Evolutionary conservation across 1,284 basidiomycete species (phyloP).

Genomic region (Ceratobasidium sp.): DNA sequence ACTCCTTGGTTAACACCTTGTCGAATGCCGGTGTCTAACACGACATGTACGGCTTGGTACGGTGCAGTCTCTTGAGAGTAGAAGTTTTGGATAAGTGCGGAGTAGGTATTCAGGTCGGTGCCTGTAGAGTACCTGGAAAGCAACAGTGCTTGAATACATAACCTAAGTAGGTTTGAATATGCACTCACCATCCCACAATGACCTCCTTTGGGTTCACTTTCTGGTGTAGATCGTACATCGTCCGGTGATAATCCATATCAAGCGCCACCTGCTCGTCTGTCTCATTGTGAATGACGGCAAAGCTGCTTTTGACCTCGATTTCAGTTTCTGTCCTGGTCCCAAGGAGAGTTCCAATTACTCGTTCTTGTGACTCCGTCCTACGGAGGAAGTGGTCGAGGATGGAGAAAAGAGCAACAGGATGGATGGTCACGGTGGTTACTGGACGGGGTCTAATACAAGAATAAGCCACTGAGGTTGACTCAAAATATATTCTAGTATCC

Average conservation of each 20-base stretch:
- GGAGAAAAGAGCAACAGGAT: conserved; percentile 93
- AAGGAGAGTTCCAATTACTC: conserved; percentile 96
- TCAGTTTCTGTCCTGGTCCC: conserved; percentile 82
- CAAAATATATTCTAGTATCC: conserved; percentile 1
- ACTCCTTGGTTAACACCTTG: conserved; percentile 80
- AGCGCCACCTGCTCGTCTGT: conserved; percentile 92
- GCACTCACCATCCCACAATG: conserved; percentile 86
- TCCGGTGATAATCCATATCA: conserved; percentile 95
- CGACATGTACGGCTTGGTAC: conserved; percentile 91
- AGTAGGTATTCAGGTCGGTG: conserved; percentile 92
- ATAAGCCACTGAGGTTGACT: neutral
- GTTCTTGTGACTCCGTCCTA: conserved; percentile 80
- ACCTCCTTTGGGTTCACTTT: conserved; percentile 86
- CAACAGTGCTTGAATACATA: neutral
- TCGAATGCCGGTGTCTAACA: conserved; percentile 87
- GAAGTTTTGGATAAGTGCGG: conserved; percentile 98
- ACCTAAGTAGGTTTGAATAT: neutral
- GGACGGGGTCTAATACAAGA: conserved; percentile 62
- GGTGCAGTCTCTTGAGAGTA: conserved; percentile 93
- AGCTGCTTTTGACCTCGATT: conserved; percentile 79
- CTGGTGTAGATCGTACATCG: conserved; percentile 91
- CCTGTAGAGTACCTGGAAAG: conserved; percentile 85
- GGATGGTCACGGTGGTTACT: conserved; percentile 80
- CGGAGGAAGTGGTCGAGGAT: conserved; percentile 98
- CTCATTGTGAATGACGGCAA: conserved; percentile 92